phyloP scores from a whole-genome alignment of 2,329 filamentous ascomycete species.

The Exophiala bonariae region DNA sequence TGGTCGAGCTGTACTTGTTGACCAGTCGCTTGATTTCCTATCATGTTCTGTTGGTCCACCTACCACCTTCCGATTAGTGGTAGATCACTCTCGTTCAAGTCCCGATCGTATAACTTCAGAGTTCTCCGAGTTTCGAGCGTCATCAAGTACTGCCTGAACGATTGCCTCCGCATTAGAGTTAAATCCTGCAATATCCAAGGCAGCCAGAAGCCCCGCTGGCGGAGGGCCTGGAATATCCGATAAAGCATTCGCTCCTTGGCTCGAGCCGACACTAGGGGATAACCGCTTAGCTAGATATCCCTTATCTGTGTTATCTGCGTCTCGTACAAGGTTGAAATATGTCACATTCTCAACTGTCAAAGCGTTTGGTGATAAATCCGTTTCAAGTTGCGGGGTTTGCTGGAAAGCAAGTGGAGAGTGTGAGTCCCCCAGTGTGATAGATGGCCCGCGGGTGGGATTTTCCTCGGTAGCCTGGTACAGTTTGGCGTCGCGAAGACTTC shows the following conservation, averaged over 20 bases:
- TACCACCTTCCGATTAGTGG: conserved; percentile 6
- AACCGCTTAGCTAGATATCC: not conserved
- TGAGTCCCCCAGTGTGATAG: not conserved
- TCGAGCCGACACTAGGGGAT: conserved; percentile 2
- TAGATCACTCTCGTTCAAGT: not conserved
- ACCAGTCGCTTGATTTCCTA: conserved; percentile 20
- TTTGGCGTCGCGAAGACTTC: conserved; percentile 55
- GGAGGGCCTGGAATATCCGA: conserved; percentile 21
- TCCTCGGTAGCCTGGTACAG: conserved; percentile 48
- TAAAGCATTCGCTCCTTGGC: conserved; percentile 3
- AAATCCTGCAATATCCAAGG: conserved; percentile 4
- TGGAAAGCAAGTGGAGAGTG: not conserved
- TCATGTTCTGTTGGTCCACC: conserved; percentile 10
- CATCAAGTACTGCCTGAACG: conserved; percentile 6
- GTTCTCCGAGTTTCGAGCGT: not conserved
- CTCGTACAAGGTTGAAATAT: conserved; percentile 34
- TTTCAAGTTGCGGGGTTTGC: not conserved
- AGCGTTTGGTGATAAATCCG: conserved; percentile 12
- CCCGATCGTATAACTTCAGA: not conserved
- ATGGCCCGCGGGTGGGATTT: conserved; percentile 4
- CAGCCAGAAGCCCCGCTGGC: conserved; percentile 9
- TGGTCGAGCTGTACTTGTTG: conserved; percentile 18
- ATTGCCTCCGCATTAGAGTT: conserved; percentile 7
- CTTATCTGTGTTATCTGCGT: conserved; percentile 6
- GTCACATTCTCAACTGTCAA: conserved; percentile 58